Percentiles rank a stretch among this genome's conserved stretches.
phyloP scores from a whole-genome alignment of 2,329 filamentous ascomycete genomes.

The Paecilomyces sp. region DNA sequence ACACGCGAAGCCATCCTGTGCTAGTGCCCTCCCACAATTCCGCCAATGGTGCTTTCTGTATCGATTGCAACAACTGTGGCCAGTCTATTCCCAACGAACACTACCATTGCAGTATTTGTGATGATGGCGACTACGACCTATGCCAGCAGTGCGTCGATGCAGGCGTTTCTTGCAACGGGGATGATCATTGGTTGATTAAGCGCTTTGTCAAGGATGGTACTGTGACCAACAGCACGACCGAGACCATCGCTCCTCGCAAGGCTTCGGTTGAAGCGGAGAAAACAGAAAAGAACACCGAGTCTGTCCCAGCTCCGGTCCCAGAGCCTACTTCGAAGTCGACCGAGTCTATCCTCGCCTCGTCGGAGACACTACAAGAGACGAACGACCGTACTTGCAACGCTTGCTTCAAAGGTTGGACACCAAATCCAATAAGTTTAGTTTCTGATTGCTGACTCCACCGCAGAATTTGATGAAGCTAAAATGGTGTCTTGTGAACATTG shows the following conservation, averaged over 20 bases:
- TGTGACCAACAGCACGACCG: constrained; percentile 78
- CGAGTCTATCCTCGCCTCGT: constrained; percentile 2
- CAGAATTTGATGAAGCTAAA: constrained; percentile 65
- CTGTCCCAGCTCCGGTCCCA: constrained; percentile 9
- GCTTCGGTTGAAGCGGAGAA: constrained; percentile 27
- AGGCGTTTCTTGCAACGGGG: constrained; percentile 69
- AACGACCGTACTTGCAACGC: constrained; percentile 52
- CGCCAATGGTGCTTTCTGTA: constrained; percentile 56
- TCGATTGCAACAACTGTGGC: constrained; percentile 92
- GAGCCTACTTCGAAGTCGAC: constrained; percentile 18
- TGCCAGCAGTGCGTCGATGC: constrained; percentile 71
- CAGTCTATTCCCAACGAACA: constrained; percentile 70
- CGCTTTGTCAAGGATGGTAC: constrained; percentile 70
- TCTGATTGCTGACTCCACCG: constrained; percentile 15
- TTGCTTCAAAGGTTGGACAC: constrained; percentile 52
- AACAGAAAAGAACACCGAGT: constrained; percentile 7
- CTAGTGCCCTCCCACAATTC: constrained; percentile 27
- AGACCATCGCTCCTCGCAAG: constrained; percentile 63
- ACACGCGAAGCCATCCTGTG: constrained; percentile 22
- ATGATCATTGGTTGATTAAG: constrained; percentile 91
- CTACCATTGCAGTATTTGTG: constrained; percentile 91
- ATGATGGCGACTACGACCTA: constrained; percentile 89
- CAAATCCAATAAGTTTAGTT: not conserved
- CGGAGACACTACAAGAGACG: constrained; percentile 8
- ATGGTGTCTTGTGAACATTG: constrained; percentile 83